phyloP scores from a whole-genome alignment of 2,329 filamentous ascomycete species.

The Acrodontium crateriforme region DNA sequence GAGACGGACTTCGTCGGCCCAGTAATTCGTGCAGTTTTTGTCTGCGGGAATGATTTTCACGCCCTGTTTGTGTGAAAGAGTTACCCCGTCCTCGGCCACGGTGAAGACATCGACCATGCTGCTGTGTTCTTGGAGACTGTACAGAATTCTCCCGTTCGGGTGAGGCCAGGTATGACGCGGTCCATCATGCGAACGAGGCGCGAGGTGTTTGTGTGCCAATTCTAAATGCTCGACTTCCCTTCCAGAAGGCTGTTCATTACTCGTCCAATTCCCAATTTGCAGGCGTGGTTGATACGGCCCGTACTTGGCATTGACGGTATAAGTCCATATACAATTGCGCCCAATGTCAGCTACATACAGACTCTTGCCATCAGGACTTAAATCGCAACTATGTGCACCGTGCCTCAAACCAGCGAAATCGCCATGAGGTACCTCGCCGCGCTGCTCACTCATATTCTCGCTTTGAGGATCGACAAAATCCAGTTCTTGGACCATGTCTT shows the following conservation, averaged over 20 bases:
- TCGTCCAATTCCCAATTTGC: not conserved
- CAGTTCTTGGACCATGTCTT: conserved; percentile 19
- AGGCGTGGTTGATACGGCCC: not conserved
- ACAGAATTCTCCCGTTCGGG: conserved; percentile 20
- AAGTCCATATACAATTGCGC: conserved; percentile 23
- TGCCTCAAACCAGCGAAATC: conserved; percentile 22
- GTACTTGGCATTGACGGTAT: conserved; percentile 9
- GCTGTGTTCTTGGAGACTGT: conserved; percentile 23
- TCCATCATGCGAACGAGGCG: conserved; percentile 19
- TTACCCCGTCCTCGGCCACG: conserved; percentile 14
- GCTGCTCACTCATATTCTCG: conserved; percentile 15
- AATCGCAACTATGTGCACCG: conserved; percentile 20
- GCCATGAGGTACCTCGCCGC: conserved; percentile 19
- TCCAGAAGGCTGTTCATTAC: conserved; percentile 4
- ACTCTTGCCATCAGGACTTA: conserved; percentile 16
- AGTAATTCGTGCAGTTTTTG: conserved; percentile 20
- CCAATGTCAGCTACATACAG: conserved; percentile 23
- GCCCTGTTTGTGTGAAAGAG: conserved; percentile 15
- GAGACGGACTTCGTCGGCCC: conserved; percentile 24
- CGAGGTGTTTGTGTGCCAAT: conserved; percentile 16
- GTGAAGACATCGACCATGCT: conserved; percentile 23
- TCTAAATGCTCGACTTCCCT: conserved; percentile 12
- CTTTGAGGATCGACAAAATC: conserved; percentile 17
- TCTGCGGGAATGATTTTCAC: conserved; percentile 18
- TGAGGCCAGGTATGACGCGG: conserved; percentile 23